Base-by-base conservation (phyloP, 2,329 filamentous ascomycete genomes). In the Penicillium crustosum region DNA sequence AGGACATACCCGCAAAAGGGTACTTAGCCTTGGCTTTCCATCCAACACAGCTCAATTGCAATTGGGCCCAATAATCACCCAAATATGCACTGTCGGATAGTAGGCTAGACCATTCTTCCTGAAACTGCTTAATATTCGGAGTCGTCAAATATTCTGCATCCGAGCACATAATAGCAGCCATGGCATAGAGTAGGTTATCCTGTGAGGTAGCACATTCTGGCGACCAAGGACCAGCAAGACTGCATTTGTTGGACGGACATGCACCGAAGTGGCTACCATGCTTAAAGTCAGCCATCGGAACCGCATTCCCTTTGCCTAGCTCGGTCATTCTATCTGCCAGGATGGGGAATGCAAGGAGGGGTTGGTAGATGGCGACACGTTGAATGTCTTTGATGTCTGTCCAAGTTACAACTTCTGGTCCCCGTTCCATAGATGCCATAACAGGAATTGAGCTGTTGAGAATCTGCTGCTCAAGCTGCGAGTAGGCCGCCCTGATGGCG, bases 51-150 rank as follows among this genome's bases (percentile, higher is more conserved):
- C 60, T 59, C 35, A 78, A 54, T 6, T 67, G 60, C n/a, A 77
- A 58, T 23, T 70, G 64, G 7, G 76, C 73, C 76, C 75, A 78
- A 47, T 74, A 73, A 57, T 75, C 72, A 0, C 72, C 73, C 7
- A 75, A 39, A 7, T 61, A 55, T 6, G 54, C 35, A 55, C 73
- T 74, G 19, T 70, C 68, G 9, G 57, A 51, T 8, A 59, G 62
- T 5, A 71, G 57, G 2, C 36, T 29, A 31, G 57, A 36, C 71
- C 71, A 75, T 6, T 57, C 27, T 3, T 33, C 27, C n/a, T 52
- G 47, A 33, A 75, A 73, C 7, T 49, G 53, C 3, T 64, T 53
- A 35, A 62, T 27, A 29, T 66, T 60, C 2, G 60, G 42, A 1
- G 51, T 42, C 2, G 65, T 63, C 54, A 72, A 45, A 35, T 66